These are phyloP conservation scores for Apiosordaria backusii DNA, from an alignment of 495 filamentous ascomycete genomes.

Conservation along the genomic window DNA sequence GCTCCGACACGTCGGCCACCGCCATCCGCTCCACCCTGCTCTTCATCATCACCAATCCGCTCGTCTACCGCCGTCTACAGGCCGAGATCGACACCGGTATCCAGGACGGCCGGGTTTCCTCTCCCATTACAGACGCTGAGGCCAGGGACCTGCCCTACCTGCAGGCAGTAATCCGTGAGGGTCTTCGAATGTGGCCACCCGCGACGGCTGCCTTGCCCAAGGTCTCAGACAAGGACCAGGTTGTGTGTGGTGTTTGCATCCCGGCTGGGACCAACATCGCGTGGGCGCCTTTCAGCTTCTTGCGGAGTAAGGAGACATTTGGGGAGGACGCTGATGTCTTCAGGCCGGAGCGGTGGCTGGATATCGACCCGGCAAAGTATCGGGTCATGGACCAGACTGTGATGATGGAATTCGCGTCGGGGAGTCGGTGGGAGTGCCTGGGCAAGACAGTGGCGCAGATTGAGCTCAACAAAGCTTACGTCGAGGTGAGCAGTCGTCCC, in stretches of 20 bases:
- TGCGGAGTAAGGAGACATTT: slow-evolving; percentile 29
- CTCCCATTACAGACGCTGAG: slow-evolving; percentile 37
- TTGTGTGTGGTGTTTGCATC: slow-evolving; percentile 42
- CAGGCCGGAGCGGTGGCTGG: slow-evolving; percentile 43
- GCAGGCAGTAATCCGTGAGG: slow-evolving; percentile 75
- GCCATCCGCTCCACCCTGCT: slow-evolving; percentile 77
- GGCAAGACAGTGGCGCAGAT: slow-evolving; percentile 36
- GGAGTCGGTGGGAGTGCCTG: slow-evolving; percentile 32
- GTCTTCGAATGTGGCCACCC: slow-evolving; percentile 57
- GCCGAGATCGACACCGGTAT: slow-evolving; percentile 45
- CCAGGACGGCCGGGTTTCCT: slow-evolving; percentile 57
- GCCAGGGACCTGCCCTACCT: slow-evolving; percentile 61
- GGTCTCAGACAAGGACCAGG: slow-evolving; percentile 46
- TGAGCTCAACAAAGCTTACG: slow-evolving; percentile 49
- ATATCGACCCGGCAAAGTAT: slow-evolving; percentile 21
- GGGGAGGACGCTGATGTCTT: slow-evolving; percentile 42
- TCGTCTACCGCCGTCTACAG: slow-evolving; percentile 65
- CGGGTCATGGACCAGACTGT: slow-evolving; percentile 29
- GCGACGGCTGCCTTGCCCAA: slow-evolving; percentile 42
- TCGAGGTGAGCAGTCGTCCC: slow-evolving; percentile 38
- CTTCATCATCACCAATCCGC: slow-evolving; percentile 62
- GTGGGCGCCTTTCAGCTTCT: slow-evolving; percentile 30
- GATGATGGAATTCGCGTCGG: slow-evolving; percentile 28
- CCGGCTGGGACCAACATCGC: slow-evolving; percentile 42
- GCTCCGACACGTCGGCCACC: slow-evolving; percentile 81